Percentiles rank a stretch among this genome's conserved stretches.
These are phyloP conservation scores for Chaetomium strumarium DNA, from an alignment of 2,329 filamentous ascomycete genomes.

Conservation along the genomic window DNA sequence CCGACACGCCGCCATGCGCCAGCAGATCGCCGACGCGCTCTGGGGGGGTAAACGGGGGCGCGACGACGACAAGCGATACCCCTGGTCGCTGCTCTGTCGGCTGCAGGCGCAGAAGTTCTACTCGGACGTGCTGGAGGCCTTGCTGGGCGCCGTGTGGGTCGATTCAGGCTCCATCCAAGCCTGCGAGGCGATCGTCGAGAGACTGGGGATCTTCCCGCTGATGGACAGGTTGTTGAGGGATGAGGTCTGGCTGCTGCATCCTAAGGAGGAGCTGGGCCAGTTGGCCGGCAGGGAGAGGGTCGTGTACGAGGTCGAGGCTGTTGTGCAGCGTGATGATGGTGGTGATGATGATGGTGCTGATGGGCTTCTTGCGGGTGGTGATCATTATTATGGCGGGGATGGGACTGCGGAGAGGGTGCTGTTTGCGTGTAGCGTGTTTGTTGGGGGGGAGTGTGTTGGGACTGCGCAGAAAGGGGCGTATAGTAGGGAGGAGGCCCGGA, in stretches of 20 bases:
- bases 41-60: no score
- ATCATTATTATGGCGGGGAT: not conserved
- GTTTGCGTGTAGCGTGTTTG: slow-evolving; percentile 42
- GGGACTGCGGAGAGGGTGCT: slow-evolving; percentile 21
- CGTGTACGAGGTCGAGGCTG: slow-evolving; percentile 42
- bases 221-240: slow-evolving; percentile 57
- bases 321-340: no score
- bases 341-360: no score
- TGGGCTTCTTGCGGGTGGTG: no score
- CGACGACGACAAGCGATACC: slow-evolving; percentile 58
- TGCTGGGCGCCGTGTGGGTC: slow-evolving; percentile 78
- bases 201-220: slow-evolving; percentile 59
- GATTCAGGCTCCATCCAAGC: slow-evolving; percentile 60
- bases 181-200: slow-evolving; percentile 56
- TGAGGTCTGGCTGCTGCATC: slow-evolving; percentile 52
- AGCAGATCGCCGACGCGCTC: slow-evolving; percentile 46
- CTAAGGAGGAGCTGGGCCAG: slow-evolving; percentile 63
- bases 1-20: slow-evolving; percentile 44
- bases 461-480: slow-evolving; percentile 42
- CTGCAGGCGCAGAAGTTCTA: slow-evolving; percentile 69
- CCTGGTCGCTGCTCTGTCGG: slow-evolving; percentile 66
- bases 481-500: slow-evolving; percentile 47
- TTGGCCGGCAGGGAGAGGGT: slow-evolving; percentile 49
- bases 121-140: slow-evolving; percentile 75
- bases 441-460: slow-evolving; percentile 44